Base-by-base conservation (phyloP, 768 basidiomycete genomes). In the Boletus coccyginus region DNA sequence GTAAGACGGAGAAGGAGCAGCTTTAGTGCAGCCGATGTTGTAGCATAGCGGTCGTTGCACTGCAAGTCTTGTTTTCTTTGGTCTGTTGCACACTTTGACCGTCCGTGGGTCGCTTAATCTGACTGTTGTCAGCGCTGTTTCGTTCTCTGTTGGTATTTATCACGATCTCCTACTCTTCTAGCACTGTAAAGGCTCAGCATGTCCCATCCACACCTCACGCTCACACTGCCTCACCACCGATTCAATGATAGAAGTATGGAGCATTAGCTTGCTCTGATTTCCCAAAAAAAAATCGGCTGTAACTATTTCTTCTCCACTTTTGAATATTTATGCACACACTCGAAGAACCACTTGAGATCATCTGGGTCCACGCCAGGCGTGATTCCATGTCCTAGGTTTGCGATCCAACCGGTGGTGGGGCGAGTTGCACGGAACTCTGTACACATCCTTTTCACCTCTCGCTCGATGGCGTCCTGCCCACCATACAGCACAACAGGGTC, bases 321-420 rank as follows among this genome's bases (percentile, higher is more conserved):
- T 3, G 92, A 93, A 67, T 92, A 90, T 66, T 86, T 92, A 66
- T 88, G 90, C 46, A 94, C 81, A 66, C 93, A 95, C 71, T 96
- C 82, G 59, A 96, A 83, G 78, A 96, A 97, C 84, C 86, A 96
- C 53, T 80, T 78, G 70, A 97, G 77, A 70, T 97, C 92, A 53
- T 98, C 94, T 21, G 96, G 94, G 70, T 97, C 86, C 14, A 98
- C 95, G 27, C 86, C 90, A 12, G 97, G 97, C 5, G 94, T 97
- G 63, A 99, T 95, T 7, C 97, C 97, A 69, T 98, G 97, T 0
- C 97, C 97, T 21, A 99, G 76, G 74, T 98, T 98, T 10, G 91
- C 90, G 66, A 98, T 98, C 94, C 95, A 98, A n/a, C 85, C 90
- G 40, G 79, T 80, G 19, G 75, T 65, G 50, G 70, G 69, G 11